Evolutionary conservation across 1,284 basidiomycete genomes (phyloP), one percentile per base, ranked within the genome.

Genomic region (Leccinum variabile): DNA sequence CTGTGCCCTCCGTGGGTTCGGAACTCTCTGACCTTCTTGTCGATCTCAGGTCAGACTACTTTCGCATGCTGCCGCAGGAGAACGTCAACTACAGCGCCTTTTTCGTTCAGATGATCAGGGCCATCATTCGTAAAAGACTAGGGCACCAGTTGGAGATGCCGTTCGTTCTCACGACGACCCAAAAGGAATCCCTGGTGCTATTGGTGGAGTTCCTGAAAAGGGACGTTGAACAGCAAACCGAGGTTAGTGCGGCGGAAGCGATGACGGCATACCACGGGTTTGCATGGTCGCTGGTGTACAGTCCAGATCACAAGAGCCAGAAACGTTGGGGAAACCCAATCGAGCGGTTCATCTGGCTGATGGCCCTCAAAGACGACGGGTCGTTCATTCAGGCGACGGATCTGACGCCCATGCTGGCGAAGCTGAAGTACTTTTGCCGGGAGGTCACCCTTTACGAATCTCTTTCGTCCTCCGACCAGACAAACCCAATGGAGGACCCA

Each of bases 351-450:
- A 57, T 66, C 11, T 66, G 65, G 65, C 22, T 66, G 5, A 53
- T 52, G 59, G 61, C 65, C 0, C 18, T 66, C 0, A n/a, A 18
- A 1, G 4, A 54, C 0, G 59, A 61, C 10, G 54, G 65, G 11
- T 22, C 25, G 0, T 66, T 66, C 46, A 64, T 66, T 3, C n/a
- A 66, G 5, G 61, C 57, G 0, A 11, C 25, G 0, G 14, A 33
- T 7, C 52, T 66, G 3, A 66, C 57, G 0, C 65, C 59, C 0
- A 0, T 59, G 3, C 10, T 66, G 4, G 65, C 61, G 0, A 66
- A 66, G 7, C n/a, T 66, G 3, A 63, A 66, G 2, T 66, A 66
- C 3, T 66, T 66, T 46, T 66, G 58, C 11, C 30, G 32, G 0
- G 16, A 56, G 7, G 22, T 16, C 1, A 14, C 28, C 1, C 22